Evolutionary conservation across 169 alveolate species (phyloP), one percentile per base, ranked within the genome.

Genomic region (Theileria parva): DNA sequence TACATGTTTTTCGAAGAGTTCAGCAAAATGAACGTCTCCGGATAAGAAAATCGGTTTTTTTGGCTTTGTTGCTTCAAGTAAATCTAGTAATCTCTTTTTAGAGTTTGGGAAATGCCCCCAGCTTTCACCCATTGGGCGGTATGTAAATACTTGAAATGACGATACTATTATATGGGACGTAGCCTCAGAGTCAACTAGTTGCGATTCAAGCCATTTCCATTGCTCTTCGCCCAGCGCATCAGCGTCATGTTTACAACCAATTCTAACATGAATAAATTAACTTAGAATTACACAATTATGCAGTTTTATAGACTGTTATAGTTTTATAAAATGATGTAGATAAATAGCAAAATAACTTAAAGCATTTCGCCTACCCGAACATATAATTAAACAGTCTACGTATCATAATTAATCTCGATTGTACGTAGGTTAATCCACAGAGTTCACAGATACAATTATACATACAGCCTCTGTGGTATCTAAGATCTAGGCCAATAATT

Each of bases 181-280:
- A 2, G 97, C 96, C 2, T 81, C 80, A 39, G 97, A 94, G 71
- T 94, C 80, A 68, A 88, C 81, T 19, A 95, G 91, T 70, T 95
- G 97, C 25, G 87, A 87, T 79, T 94, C 95, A 15, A 95, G 85
- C 97, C 97, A 95, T 37, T 72, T 30, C 97, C 97, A 95, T 75
- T 95, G 97, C 51, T 91, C 97, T 51, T 87, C 91, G 9, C 97
- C 97, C 80, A 95, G 68, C 28, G 93, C 79, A 73, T 95, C 97
- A 28, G 95, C 97, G 21, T 67, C 66, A 81, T 93, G 93, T 37
- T 88, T 67, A 57, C 93, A 87, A 8, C 87, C 77, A 23, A 91
- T 39, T 73, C 87, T 85, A 48, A 44, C 53, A 44, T 44, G 8
- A 11, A 44, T 11, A 4, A 44, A 11, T 0, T 44, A 44, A 11